Base-by-base conservation (phyloP, 257 asterid genomes). In the Coffea eugenioides region DNA sequence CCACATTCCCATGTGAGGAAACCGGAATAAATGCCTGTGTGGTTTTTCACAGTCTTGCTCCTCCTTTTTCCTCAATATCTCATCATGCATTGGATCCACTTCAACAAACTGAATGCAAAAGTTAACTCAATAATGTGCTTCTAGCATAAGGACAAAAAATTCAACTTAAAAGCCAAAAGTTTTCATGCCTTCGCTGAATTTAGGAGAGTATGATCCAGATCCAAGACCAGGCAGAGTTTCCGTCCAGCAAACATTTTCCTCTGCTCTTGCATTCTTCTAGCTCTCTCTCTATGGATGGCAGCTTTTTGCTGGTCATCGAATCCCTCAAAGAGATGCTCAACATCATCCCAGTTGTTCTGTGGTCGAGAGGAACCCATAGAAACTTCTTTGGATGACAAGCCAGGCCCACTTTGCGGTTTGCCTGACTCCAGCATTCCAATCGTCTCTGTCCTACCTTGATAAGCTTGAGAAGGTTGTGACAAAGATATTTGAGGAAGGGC, bases 1-100 rank as follows among this genome's bases (percentile, higher is more conserved):
- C 99, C 99, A 96, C 99, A 96, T 96, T 79, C 87, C 90, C 99
- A 96, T 96, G 83, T 96, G 98, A 46, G 97, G 97, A 87, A 94
- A 96, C 78, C 97, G 90, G 79, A 94, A 92, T 61, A 96, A 90
- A 85, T 96, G 97, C 87, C 94, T 88, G 20, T 84, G 90, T 61
- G 92, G 85, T 87, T 92, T 96, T 77, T 92, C 97, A 45, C 97
- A 97, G 73, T 96, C 99, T 79, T 87, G 96, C 80, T 91, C 98
- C 87, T 96, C 99, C 88, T 91, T 94, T 92, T 92, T 92, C 74
- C 95, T 92, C 90, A 96, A 89, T 80, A 94, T 85, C 81, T 96
- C 99, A 75, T 94, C 95, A 85, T 96, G 97, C 81, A 69, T 57
- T 1, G 87, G 91, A 77, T 94, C 99, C 75, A 96, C 93, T 91